Base-by-base conservation (phyloP, 164 flowering plant genomes). In the Aristolochia contorta region DNA sequence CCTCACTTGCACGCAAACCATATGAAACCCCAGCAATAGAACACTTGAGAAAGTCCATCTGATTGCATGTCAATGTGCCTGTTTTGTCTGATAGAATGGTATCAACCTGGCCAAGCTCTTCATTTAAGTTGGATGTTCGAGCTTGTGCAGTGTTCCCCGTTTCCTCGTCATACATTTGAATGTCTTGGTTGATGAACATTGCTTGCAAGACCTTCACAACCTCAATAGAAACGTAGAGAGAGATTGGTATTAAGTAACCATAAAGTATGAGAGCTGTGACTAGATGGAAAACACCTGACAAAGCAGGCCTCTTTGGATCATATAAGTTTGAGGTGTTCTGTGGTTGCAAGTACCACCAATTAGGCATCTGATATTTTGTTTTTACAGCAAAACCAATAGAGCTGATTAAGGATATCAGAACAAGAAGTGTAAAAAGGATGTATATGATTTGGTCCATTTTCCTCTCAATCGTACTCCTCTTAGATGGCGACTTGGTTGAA, bases 71-170 rank as follows among this genome's bases (percentile, higher is more conserved):
- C 71, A 89, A 70, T 24, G 94, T 89, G 54, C 96, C 96, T 2
- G 96, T 89, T 66, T 89, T 89, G 71, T 86, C 96, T 13, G 94
- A 89, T 47, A 86, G 85, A 51, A 89, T 85, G 30, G 89, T 86
- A 54, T 85, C 85, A 54, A 89, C 96, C 74, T 86, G 87, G 47
- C 96, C 96, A 23, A 89, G 89, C 66, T 89, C 93, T 72, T 89
- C 96, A 65, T 89, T 89, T 74, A 89, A 71, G 65, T 89, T 89
- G 27, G 96, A 89, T 16, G 96, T 86, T 6, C 94, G 84, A 27
- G 93, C 86, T 19, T 69, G 72, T 10, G 96, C 93, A n/a, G 89
- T 84, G 68, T 74, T 75, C 50, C 89, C 88, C 48, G 78, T 61
- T 61, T 83, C 91, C 67, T 82, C 89, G 69, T 82, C 79, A 73